phyloP scores from a whole-genome alignment of 805 yeast species.

The Starmerella powellii region DNA sequence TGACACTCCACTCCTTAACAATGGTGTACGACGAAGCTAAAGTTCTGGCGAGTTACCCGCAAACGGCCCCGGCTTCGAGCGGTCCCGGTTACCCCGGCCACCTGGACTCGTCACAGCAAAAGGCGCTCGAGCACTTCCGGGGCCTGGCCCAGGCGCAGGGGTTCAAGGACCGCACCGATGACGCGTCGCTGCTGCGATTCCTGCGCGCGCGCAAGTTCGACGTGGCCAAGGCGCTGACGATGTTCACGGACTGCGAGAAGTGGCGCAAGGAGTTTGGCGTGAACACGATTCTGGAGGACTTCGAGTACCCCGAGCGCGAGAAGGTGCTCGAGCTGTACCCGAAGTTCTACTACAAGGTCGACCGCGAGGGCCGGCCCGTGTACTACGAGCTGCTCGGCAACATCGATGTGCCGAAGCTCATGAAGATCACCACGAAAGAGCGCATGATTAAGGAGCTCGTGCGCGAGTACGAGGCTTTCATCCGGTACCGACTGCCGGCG shows the following conservation, averaged over 20 bases:
- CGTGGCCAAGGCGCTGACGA: conserved; percentile 58
- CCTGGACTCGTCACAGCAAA: conserved; percentile 55
- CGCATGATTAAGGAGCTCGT: conserved; percentile 92
- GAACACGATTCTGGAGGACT: conserved; percentile 73
- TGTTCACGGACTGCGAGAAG: conserved; percentile 77
- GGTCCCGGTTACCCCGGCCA: conserved; percentile 75
- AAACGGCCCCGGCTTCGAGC: conserved; percentile 46
- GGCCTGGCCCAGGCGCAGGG: conserved; percentile 49
- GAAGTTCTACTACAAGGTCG: conserved; percentile 94
- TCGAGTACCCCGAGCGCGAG: conserved; percentile 87
- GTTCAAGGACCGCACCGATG: conserved; percentile 69
- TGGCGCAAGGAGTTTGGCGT: conserved; percentile 87
- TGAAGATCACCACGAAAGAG: conserved; percentile 86
- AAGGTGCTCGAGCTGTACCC: conserved; percentile 83
- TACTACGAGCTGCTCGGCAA: conserved; percentile 88
- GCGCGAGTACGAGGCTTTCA: conserved; percentile 94
- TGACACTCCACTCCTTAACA: not conserved
- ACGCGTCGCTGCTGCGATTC: conserved; percentile 69
- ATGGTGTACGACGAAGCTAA: conserved; percentile 16
- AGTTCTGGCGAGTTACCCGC: conserved; percentile 48
- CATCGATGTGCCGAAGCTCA: conserved; percentile 81
- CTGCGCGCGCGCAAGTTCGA: conserved; percentile 93
- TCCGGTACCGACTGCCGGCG: conserved; percentile 76
- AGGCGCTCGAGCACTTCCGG: conserved; percentile 46
- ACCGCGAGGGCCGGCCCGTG: conserved; percentile 92